A percentile compares a stretch with the other conserved stretches of the same genome.
phyloP scores from a whole-genome alignment of 2,329 filamentous ascomycete genomes.

The Pseudocercospora pini-densiflorae region DNA sequence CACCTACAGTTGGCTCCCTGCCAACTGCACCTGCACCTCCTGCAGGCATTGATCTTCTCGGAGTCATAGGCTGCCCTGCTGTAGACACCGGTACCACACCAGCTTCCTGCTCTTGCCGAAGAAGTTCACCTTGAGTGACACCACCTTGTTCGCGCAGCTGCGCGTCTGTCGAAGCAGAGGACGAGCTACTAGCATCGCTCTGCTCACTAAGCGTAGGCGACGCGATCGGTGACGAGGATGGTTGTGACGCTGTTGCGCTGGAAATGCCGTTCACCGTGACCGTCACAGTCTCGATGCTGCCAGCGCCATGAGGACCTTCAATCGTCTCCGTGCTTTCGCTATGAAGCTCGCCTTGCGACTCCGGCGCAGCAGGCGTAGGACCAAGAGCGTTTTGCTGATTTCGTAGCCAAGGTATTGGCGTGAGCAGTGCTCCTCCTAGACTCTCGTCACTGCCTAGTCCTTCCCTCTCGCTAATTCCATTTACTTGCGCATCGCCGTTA shows the following conservation, averaged over 20 bases:
- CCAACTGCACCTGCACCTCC: constrained; percentile 32
- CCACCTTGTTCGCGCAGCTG: constrained; percentile 51
- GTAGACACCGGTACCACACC: constrained; percentile 67
- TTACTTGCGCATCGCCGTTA: constrained; percentile 60
- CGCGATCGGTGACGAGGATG: constrained; percentile 32
- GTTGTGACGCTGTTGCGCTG: constrained; percentile 25
- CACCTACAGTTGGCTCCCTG: constrained; percentile 23
- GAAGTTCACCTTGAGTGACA: constrained; percentile 80
- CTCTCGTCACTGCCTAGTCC: constrained; percentile 81
- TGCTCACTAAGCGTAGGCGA: constrained; percentile 39
- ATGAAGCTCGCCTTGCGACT: constrained; percentile 58
- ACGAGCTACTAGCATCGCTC: constrained; percentile 42
- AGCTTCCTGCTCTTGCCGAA: constrained; percentile 84
- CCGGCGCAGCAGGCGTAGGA: constrained; percentile 18
- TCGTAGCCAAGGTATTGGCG: constrained; percentile 87
- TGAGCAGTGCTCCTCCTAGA: constrained; percentile 86
- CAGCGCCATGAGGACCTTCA: constrained; percentile 77
- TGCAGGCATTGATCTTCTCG: constrained; percentile 35
- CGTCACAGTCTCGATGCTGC: constrained; percentile 79
- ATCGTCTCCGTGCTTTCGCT: constrained; percentile 81
- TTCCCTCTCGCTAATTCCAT: constrained; percentile 62
- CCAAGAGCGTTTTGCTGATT: constrained; percentile 26
- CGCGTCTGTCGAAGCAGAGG: constrained; percentile 39
- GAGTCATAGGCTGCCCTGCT: constrained; percentile 34
- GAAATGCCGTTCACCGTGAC: constrained; percentile 70